Conservation (phyloP, 1,284 basidiomycete genomes). For the Ceratobasidium sp. region DNA sequence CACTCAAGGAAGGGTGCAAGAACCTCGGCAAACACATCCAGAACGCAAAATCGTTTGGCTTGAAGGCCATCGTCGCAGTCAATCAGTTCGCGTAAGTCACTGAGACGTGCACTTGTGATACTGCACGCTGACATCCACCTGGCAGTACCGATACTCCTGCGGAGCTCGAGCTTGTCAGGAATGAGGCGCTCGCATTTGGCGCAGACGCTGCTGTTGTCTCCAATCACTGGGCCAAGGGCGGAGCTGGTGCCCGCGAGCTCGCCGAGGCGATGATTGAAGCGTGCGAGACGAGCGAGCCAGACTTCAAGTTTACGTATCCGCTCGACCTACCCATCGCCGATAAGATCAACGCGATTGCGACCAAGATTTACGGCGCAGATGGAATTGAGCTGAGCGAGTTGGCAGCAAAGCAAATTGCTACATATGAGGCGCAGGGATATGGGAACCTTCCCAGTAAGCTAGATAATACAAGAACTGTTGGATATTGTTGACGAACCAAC, state of each 20-base stretch:
- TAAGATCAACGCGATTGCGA: constrained; percentile 88
- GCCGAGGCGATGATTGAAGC: constrained; percentile 87
- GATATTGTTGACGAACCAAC: too few species aligned
- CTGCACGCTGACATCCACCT: constrained; percentile 29
- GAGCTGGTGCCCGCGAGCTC: constrained; percentile 85
- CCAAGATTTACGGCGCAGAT: constrained; percentile 91
- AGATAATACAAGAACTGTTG: too few species aligned
- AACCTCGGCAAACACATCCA: constrained; percentile 95
- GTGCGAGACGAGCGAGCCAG: constrained; percentile 79
- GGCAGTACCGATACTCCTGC: constrained; percentile 87
- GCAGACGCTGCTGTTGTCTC: constrained; percentile 96
- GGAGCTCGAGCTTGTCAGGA: constrained; percentile 87
- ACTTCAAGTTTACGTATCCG: constrained; percentile 93
- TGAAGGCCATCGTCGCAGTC: constrained; percentile 97
- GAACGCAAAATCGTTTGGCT: constrained; percentile 94
- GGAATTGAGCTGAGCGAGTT: constrained; percentile 86
- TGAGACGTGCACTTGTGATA: neutral
- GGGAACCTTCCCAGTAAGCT: constrained; percentile 78
- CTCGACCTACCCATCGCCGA: constrained; percentile 83
- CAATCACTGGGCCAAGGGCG: constrained; percentile 97
- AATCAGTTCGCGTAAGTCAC: constrained; percentile 89
- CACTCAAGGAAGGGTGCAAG: constrained; percentile 90
- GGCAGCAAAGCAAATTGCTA: constrained; percentile 88
- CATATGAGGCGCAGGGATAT: constrained; percentile 93
- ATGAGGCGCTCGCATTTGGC: constrained; percentile 83